phyloP scores from a whole-genome alignment of 805 yeast genomes.

The Osmozyma mogii region DNA sequence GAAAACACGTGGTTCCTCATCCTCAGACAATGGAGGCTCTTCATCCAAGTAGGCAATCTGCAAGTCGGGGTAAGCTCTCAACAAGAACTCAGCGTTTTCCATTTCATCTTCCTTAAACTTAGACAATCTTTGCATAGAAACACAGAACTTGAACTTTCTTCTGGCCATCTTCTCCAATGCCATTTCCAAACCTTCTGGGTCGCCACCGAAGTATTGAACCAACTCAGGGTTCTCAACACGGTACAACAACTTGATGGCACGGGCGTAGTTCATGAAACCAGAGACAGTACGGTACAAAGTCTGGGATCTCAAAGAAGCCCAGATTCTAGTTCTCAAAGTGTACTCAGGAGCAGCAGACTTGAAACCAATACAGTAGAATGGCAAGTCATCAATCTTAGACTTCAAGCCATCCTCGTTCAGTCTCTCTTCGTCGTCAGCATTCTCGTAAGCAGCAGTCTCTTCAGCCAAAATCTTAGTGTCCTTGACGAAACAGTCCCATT shows the following conservation, averaged over 20 bases:
- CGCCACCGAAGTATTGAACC: slow-evolving; percentile 98
- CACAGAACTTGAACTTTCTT: slow-evolving; percentile 44
- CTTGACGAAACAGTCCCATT: slow-evolving; percentile 50
- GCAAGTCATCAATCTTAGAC: slow-evolving; percentile 31
- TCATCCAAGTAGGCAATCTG: slow-evolving; percentile 93
- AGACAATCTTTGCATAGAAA: slow-evolving; percentile 80
- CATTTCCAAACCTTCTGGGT: slow-evolving; percentile 91
- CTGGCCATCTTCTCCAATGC: slow-evolving; percentile 74
- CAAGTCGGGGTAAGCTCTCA: slow-evolving; percentile 78
- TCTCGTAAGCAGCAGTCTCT: slow-evolving; percentile 20
- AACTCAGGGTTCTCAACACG: slow-evolving; percentile 46
- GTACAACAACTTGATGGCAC: slow-evolving; percentile 37
- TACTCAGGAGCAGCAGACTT: slow-evolving; percentile 42
- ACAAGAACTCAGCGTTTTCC: slow-evolving; percentile 72
- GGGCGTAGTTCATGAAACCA: slow-evolving; percentile 41
- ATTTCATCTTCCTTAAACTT: slow-evolving; percentile 66
- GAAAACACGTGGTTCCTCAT: slow-evolving; percentile 60
- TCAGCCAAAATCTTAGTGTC: slow-evolving; percentile 49
- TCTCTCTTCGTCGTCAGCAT: slow-evolving; percentile 15
- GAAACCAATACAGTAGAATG: slow-evolving; percentile 40
- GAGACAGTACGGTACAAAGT: slow-evolving; percentile 40
- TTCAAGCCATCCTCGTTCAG: slow-evolving; percentile 20
- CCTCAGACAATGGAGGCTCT: slow-evolving; percentile 65
- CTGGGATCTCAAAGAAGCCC: slow-evolving; percentile 42
- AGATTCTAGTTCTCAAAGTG: slow-evolving; percentile 38